Evolutionary conservation across 305 asterid genomes (phyloP), one percentile per base, ranked within the genome.

Genomic region (Fraxinus floribunda): DNA sequence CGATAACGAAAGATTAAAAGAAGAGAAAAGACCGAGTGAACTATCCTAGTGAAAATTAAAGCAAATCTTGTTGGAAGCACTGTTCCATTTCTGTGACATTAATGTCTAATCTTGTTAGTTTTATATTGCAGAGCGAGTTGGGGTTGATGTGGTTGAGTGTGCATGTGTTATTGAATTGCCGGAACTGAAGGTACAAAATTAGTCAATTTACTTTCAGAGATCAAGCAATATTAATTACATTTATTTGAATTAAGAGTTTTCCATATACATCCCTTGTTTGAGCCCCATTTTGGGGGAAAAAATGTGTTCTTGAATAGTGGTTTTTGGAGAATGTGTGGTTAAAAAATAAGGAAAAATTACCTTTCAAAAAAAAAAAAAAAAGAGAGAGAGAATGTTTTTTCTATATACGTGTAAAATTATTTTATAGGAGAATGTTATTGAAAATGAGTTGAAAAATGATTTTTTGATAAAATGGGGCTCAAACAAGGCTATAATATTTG

Each of bases 131-230:
- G 99, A 90, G 86, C 98, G 97, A 24, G 98, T 91, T 73, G 94
- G 86, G 20, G 99, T 84, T 9, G 70, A 86, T 36, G 97, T 94
- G 84, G 93, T 91, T 72, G 99, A 95, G 86, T 95, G 99, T n/a
- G 97, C 98, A 36, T 94, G 98, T 81, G 88, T 95, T 36, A 94
- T 95, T 85, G 99, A 93, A 79, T 86, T 95, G 87, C 92, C 94
- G 35, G 98, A 89, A 83, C 90, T 95, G 77, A 86, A 95, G 98
- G 98, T 95, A 88, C 73, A 82, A 68, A 84, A 74, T 84, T 52
- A 16, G 22, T 15, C 62, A 15, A 15, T 52, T 52, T 80, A 46
- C 74, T 62, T 44, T 41, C 78, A 22, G 75, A 15, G 64, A 32
- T 77, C 32, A 30, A 77, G 62, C 32, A 38, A 66, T 55, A 9